Base-by-base conservation (phyloP, 768 basidiomycete species). In the Amanita thiersii region DNA sequence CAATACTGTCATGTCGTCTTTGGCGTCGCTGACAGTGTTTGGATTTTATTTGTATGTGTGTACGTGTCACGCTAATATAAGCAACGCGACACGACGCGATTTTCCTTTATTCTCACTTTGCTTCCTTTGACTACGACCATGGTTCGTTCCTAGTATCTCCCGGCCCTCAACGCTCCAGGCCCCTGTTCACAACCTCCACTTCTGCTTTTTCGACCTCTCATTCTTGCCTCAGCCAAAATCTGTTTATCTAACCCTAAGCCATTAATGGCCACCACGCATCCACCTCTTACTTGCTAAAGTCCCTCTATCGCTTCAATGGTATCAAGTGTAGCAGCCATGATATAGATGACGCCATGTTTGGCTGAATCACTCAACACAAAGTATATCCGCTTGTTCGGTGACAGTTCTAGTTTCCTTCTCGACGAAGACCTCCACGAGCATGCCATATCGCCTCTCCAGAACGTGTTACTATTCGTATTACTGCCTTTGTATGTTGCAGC, bases 171-270 rank as follows among this genome's bases (percentile, higher is more conserved):
- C 72, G 72, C 73, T 69, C 70, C 69, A 53, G 72, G 72, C 58
- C 37, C 44, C 37, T 38, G 25, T 38, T 28, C 38, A 51, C 55
- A 65, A 61, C 60, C 58, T 59, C 56, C 47, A 33, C 39, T 41
- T 51, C 46, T 47, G 28, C 50, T 43, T 41, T 66, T 57, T 48
- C 44, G 46, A 50, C 53, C 50, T 50, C 56, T 57, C 47, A n/a
- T n/a, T n/a, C 46, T 63, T 61, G 56, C 63, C 71, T 68, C 73
- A 75, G 68, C 61, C 63, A 72, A 71, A 51, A 59, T 58, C 68
- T 63, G 73, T 60, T 26, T 59, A 65, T 71, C 72, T 77, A 79
- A 79, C 77, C 77, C 74, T 77, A 79, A 69, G 65, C 56, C 52
- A 55, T 47, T 53, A 52, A 53, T 53, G 65, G 61, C 56, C 50